Percentiles rank a stretch among this genome's conserved stretches.
phyloP scores from a whole-genome alignment of 495 filamentous ascomycete species.

The Rhypophila decipiens region DNA sequence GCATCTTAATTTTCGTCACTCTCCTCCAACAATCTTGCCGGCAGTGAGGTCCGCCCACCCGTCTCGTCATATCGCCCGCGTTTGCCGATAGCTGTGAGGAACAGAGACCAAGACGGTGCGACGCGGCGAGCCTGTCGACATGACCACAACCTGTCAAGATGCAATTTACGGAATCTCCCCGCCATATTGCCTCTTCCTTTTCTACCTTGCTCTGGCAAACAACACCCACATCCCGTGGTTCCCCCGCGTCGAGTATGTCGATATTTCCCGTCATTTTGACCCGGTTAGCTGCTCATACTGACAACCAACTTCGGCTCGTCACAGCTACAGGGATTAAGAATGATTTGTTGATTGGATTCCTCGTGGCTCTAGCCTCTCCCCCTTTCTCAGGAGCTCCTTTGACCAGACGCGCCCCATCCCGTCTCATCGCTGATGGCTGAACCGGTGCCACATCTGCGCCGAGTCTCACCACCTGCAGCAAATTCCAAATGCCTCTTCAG shows the following conservation, averaged over 20 bases:
- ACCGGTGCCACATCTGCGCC: background rate
- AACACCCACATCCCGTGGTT: no score
- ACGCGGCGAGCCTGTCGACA: background rate
- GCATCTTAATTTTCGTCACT: no score
- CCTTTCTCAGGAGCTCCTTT: no score
- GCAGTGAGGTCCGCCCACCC: background rate
- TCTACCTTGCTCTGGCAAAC: no score
- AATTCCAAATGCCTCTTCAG: conserved; percentile 3
- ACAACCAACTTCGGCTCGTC: no score
- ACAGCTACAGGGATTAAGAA: no score
- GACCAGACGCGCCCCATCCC: background rate
- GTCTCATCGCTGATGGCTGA: background rate
- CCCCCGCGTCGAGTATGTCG: background rate
- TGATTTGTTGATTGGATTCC: no score
- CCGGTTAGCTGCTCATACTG: background rate
- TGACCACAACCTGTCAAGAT: background rate
- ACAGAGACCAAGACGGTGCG: background rate
- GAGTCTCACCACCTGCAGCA: background rate
- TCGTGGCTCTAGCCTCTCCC: no score
- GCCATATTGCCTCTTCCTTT: no score
- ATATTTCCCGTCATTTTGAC: background rate
- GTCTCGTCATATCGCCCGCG: background rate
- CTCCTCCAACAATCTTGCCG: no score
- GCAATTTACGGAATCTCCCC: no score
- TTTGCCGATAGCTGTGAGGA: background rate